Evolutionary conservation across 2,329 filamentous ascomycete genomes (phyloP).

Genomic region (Ceratocystiopsis brevicomis): DNA sequence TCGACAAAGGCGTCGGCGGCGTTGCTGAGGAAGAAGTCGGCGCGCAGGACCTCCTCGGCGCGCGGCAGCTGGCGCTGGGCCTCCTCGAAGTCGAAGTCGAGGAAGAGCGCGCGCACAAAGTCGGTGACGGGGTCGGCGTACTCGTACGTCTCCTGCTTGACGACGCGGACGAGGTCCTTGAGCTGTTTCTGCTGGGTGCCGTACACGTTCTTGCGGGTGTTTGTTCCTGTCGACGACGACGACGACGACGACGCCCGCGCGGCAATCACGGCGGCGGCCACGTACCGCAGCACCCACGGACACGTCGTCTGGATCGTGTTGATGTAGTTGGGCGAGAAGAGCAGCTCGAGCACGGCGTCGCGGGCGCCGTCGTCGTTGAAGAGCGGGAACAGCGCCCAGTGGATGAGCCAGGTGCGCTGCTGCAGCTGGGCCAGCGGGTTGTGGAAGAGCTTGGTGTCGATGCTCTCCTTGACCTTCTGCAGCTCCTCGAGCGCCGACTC

Average conservation of each 20-base stretch:
- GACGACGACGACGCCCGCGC: conserved; percentile 49
- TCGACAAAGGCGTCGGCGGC: conserved; percentile 82
- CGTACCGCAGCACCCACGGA: conserved; percentile 90
- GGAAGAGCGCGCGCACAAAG: conserved; percentile 89
- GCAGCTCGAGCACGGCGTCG: conserved; percentile 81
- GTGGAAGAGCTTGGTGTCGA: conserved; percentile 89
- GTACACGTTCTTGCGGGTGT: conserved; percentile 49
- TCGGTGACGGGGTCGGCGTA: conserved; percentile 91
- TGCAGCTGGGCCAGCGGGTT: conserved; percentile 90
- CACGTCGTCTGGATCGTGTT: conserved; percentile 98
- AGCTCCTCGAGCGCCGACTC: conserved; percentile 82
- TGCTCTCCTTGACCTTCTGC: conserved; percentile 73
- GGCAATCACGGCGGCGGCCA: conserved; percentile 86
- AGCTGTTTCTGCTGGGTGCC: conserved; percentile 91
- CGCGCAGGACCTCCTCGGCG: conserved; percentile 77
- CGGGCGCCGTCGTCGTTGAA: conserved; percentile 92
- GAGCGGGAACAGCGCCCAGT: conserved; percentile 97
- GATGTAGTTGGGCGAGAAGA: conserved; percentile 95
- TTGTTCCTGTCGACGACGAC: too few relatives aligned
- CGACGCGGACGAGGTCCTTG: conserved; percentile 89
- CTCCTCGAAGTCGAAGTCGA: conserved; percentile 93
- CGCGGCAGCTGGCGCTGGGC: conserved; percentile 72
- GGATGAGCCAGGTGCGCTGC: conserved; percentile 90
- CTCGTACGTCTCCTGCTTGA: conserved; percentile 94
- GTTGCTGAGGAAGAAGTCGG: conserved; percentile 86